Evolutionary conservation across 768 basidiomycete genomes (phyloP).

Genomic region (Lentinula sp.): DNA sequence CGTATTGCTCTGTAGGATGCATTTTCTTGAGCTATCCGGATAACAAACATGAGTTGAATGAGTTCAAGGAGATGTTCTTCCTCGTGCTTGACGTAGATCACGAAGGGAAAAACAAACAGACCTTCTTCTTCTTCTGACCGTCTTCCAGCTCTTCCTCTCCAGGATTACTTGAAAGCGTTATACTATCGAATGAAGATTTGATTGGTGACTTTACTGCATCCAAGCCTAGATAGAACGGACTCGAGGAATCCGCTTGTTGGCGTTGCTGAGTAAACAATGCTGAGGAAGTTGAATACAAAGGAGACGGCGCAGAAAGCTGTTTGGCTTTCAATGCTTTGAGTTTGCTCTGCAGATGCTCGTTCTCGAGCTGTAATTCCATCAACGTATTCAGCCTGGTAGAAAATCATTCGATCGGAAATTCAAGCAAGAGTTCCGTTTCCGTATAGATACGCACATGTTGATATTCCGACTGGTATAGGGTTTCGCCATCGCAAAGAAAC

Average conservation of each 20-base stretch:
- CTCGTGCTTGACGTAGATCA: background rate
- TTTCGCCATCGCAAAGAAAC: slow-evolving; percentile 70
- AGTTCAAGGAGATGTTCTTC: background rate
- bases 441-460: slow-evolving; percentile 44
- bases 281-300: slow-evolving; percentile 17
- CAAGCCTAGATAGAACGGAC: background rate
- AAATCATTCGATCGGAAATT: background rate
- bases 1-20: slow-evolving; percentile 59
- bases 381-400: slow-evolving; percentile 56
- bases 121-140: slow-evolving; percentile 60
- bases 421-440: background rate
- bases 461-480: slow-evolving; percentile 73
- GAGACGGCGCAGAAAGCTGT: slow-evolving; percentile 7
- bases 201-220: background rate
- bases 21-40: slow-evolving; percentile 37
- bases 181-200: slow-evolving; percentile 2
- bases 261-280: slow-evolving; percentile 14
- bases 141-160: slow-evolving; percentile 46
- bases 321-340: slow-evolving; percentile 30
- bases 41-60: too few relatives aligned
- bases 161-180: background rate
- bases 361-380: slow-evolving; percentile 83
- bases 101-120: slow-evolving; percentile 17
- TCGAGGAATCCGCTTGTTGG: background rate
- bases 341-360: slow-evolving; percentile 69